These are phyloP conservation scores for Plasmopara viticola DNA, from an alignment of 352 stramenopile genomes.

Conservation along the genomic window DNA sequence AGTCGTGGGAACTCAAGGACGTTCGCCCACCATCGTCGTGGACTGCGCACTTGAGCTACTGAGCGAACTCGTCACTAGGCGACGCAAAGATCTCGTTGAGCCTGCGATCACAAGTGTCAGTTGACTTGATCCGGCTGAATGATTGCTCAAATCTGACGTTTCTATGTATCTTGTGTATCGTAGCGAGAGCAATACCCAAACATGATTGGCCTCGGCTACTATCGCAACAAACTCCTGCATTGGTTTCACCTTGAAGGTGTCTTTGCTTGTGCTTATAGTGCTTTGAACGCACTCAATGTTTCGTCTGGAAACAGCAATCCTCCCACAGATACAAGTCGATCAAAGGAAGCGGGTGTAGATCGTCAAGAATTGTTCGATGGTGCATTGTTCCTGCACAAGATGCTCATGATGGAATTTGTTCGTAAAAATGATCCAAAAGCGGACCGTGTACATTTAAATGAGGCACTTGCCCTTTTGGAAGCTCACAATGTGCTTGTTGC, in stretches of 20 bases:
- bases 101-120: constrained; percentile 67
- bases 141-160: constrained; percentile 7
- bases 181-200: constrained; percentile 78
- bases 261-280: constrained; percentile 69
- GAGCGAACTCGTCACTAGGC: constrained; percentile 55
- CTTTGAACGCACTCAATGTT: constrained; percentile 42
- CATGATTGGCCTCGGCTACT: constrained; percentile 83
- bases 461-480: constrained; percentile 36
- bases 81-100: constrained; percentile 73
- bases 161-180: constrained; percentile 5
- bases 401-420: constrained; percentile 79
- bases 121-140: constrained; percentile 2
- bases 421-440: constrained; percentile 47
- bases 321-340: constrained; percentile 5
- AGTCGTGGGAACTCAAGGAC: constrained; percentile 65
- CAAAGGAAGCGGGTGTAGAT: constrained; percentile 27
- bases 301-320: constrained; percentile 12
- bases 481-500: constrained; percentile 33
- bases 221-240: constrained; percentile 84
- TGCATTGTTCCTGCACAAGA: constrained; percentile 66
- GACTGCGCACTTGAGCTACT: constrained; percentile 62
- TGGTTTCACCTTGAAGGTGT: constrained; percentile 81
- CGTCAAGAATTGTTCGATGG: constrained; percentile 49
- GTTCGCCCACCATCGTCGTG: constrained; percentile 56
- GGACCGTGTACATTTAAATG: constrained; percentile 35